Evolutionary conservation across 2,329 filamentous ascomycete species (phyloP).

Genomic region (Coleophoma crateriformis): DNA sequence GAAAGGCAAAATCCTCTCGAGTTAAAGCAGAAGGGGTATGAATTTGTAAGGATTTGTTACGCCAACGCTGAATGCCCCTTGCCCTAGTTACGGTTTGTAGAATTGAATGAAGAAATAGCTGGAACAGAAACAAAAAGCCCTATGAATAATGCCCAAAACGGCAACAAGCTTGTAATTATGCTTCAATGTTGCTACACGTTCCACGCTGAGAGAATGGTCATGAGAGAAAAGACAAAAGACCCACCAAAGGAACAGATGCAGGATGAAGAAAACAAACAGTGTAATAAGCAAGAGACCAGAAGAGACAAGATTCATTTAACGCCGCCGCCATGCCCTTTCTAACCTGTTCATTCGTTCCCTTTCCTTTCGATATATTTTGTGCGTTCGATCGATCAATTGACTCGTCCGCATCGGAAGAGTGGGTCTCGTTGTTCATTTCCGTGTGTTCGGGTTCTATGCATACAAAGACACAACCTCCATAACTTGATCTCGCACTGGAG

Average conservation of each 20-base stretch:
- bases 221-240: too few species aligned
- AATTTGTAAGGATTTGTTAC: conserved; percentile 12
- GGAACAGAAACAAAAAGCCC: too few species aligned
- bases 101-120: too few species aligned
- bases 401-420: background rate
- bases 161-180: conserved; percentile 1
- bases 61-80: conserved; percentile 19
- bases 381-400: background rate
- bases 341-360: background rate
- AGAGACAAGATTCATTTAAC: conserved; percentile 5
- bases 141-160: too few species aligned
- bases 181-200: background rate
- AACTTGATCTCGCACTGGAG: too few species aligned
- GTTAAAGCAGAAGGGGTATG: conserved; percentile 18
- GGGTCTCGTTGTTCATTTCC: background rate
- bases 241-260: too few species aligned
- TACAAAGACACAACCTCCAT: background rate
- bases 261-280: too few species aligned
- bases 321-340: conserved; percentile 13
- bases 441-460: background rate
- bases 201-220: conserved; percentile 1
- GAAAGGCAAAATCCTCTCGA: background rate
- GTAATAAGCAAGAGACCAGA: too few species aligned
- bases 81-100: too few species aligned
- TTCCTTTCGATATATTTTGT: background rate